Evolutionary conservation across 2,329 filamentous ascomycete genomes (phyloP), one percentile per base, ranked within the genome.

Genomic region (Gaeumannomyces tritici): DNA sequence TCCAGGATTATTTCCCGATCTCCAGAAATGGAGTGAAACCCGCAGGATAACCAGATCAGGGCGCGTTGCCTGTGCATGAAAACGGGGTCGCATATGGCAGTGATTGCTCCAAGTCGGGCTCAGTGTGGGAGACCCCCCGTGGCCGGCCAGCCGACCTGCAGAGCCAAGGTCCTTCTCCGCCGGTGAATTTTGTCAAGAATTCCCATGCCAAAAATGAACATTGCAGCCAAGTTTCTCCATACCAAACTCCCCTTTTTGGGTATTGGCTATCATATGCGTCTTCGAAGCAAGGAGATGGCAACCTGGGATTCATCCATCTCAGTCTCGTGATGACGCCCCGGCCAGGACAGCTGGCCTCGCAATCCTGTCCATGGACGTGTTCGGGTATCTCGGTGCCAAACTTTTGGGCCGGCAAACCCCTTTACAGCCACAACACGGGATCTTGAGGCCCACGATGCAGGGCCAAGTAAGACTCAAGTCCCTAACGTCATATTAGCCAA

Each of bases 11-110:
- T 24, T 51, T 51, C 42, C 42, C 18, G 42, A 51, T 9, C n/a
- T 24, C 42, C 42, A 51, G 42, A 51, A 51, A 51, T 7, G 42
- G 42, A 51, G 56, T 12, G 18, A 29, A 15, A 6, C 56, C 56
- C 56, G 56, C 56, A 58, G 56, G 15, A 29, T 58, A 29, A 6
- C 27, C 56, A 29, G 56, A 27, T 58, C 56, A 58, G 26, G 35
- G 26, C 56, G 35, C 28, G 13, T n/a, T 27, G 24, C 26, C 42
- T 29, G 21, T 56, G 55, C 55, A 56, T 28, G 55, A 56, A 26
- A 29, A 28, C 55, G 26, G 55, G 55, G 67, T 13, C 42, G n/a
- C 42, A 51, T n/a, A 51, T n/a, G 42, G n/a, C 42, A 9, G 18
- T 51, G 42, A 11, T 51, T 51, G 42, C 42, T 24, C 42, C 4